Conservation (phyloP, 306 rosid species). For the Carpinus fangiana region DNA sequence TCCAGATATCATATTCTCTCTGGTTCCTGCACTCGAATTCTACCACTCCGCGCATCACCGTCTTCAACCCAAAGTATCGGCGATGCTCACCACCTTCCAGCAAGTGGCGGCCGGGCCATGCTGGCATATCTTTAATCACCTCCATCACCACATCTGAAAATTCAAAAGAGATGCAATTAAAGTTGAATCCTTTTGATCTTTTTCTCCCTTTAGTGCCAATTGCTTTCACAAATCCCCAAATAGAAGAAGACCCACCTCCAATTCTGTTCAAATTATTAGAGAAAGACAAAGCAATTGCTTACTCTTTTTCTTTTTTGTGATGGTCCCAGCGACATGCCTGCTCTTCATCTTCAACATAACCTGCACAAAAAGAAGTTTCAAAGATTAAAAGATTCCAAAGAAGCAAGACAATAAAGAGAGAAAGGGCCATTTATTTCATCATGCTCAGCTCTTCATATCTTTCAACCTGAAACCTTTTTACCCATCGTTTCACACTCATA, state of each 20-base stretch:
- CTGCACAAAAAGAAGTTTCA: constrained; percentile 61
- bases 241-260: constrained; percentile 75
- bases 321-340: constrained; percentile 98
- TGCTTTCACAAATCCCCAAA: constrained; percentile 85
- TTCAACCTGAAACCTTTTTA: constrained; percentile 32
- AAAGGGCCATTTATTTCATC: constrained; percentile 44
- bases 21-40: constrained; percentile 86
- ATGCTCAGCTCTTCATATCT: constrained; percentile 24
- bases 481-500: constrained; percentile 38
- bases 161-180: constrained; percentile 34
- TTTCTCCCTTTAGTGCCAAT: constrained; percentile 39
- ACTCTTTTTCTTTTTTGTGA: constrained; percentile 99
- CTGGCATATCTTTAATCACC: constrained; percentile 77
- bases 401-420: constrained; percentile 26
- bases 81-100: constrained; percentile 82
- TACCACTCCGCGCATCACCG: constrained; percentile 66
- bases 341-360: constrained; percentile 99
- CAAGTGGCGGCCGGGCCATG: constrained; percentile 96
- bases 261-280: constrained; percentile 55
- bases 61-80: constrained; percentile 88
- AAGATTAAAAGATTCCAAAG: constrained; percentile 24
- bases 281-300: constrained; percentile 66
- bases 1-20: constrained; percentile 88
- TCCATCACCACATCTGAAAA: constrained; percentile 74
- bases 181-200: constrained; percentile 38